These are phyloP conservation scores for Talaromyces wortmannii DNA, from an alignment of 495 filamentous ascomycete genomes.

Conservation along the genomic window DNA sequence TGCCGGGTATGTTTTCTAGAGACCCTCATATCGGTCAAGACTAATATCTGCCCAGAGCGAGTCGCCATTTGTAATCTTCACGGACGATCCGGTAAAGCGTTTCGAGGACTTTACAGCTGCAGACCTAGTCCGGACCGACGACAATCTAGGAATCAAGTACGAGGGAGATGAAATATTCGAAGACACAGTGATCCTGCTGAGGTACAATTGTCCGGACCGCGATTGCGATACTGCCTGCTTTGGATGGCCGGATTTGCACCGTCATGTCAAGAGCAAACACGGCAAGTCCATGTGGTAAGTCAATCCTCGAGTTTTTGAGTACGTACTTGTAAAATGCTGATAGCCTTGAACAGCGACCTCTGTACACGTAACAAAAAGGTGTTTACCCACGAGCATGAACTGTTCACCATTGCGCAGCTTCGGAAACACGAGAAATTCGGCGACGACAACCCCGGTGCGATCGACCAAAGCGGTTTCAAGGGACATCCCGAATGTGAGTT, in stretches of 20 bases:
- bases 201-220: conserved; percentile 88
- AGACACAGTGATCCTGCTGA: conserved; percentile 80
- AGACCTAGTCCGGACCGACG: conserved; percentile 70
- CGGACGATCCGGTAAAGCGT: conserved; percentile 68
- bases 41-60: conserved; percentile 47
- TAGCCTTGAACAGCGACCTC: conserved; percentile 51
- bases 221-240: conserved; percentile 85
- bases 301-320: neutral
- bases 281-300: conserved; percentile 80
- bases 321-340: neutral
- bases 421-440: conserved; percentile 83
- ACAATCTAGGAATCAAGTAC: conserved; percentile 84
- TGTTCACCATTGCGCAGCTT: conserved; percentile 79
- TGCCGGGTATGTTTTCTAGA: conserved; percentile 60
- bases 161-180: conserved; percentile 79
- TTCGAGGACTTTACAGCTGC: conserved; percentile 71
- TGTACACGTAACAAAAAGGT: conserved; percentile 95
- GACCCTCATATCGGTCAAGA: neutral
- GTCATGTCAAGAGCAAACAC: conserved; percentile 78
- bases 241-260: conserved; percentile 89
- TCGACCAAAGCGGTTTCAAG: conserved; percentile 92
- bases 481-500: conserved; percentile 94
- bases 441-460: conserved; percentile 83
- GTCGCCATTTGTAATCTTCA: conserved; percentile 83
- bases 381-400: conserved; percentile 94